These are phyloP conservation scores for Leucosporidium creatinivorum DNA, from an alignment of 768 basidiomycete species.

Conservation along the genomic window DNA sequence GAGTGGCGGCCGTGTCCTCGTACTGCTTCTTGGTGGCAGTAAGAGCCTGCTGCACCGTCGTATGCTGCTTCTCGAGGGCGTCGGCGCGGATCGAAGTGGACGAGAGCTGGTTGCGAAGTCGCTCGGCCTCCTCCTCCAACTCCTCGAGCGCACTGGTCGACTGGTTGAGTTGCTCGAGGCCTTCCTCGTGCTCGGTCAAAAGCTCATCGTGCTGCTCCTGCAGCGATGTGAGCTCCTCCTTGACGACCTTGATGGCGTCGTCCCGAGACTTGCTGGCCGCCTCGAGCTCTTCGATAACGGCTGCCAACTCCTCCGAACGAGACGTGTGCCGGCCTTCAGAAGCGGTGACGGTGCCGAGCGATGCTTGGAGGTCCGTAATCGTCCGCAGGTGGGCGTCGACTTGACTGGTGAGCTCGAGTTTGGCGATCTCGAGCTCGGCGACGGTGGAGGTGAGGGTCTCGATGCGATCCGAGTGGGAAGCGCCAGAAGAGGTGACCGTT, in stretches of 20 bases:
- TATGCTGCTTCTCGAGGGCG: background rate
- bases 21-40: background rate
- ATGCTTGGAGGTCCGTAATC: background rate
- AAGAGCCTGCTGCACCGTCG: background rate
- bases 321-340: background rate
- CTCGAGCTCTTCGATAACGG: constrained; percentile 18
- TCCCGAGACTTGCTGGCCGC: constrained; percentile 7
- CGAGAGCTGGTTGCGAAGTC: background rate
- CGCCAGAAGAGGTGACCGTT: too few species aligned
- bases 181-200: constrained; percentile 7
- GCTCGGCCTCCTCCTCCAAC: background rate
- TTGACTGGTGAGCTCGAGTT: constrained; percentile 2
- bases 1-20: background rate
- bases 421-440: background rate
- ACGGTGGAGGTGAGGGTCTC: background rate
- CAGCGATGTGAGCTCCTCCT: background rate
- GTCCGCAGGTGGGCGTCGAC: constrained; percentile 3
- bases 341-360: background rate
- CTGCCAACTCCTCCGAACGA: constrained; percentile 12
- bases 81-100: too few species aligned
- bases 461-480: background rate
- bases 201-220: background rate
- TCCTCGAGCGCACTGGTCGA: background rate
- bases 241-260: background rate
- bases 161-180: background rate